phyloP scores from a whole-genome alignment of 306 rosid genomes.

The Acacia acuminata region DNA sequence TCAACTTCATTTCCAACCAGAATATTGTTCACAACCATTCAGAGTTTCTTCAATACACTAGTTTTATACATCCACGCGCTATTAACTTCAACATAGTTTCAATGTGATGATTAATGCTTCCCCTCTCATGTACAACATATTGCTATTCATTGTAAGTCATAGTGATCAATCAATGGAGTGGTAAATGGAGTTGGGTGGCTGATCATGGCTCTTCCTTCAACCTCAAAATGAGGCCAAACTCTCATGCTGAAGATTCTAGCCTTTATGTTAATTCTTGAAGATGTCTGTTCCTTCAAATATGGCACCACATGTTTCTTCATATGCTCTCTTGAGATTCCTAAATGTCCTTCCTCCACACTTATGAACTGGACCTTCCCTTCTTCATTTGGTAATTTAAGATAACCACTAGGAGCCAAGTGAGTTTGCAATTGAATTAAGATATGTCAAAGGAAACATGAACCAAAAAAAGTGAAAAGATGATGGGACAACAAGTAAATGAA shows the following conservation, averaged over 20 bases:
- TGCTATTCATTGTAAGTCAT: not conserved
- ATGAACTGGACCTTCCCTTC: slow-evolving; percentile 76
- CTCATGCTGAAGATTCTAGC: not conserved
- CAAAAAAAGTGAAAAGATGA: slow-evolving; percentile 8
- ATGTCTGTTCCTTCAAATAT: slow-evolving; percentile 45
- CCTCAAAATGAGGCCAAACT: slow-evolving; percentile 2
- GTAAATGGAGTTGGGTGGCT: not conserved
- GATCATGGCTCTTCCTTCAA: slow-evolving; percentile 18
- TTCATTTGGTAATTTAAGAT: slow-evolving; percentile 82
- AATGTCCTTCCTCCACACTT: slow-evolving; percentile 64
- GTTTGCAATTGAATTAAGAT: slow-evolving; percentile 52
- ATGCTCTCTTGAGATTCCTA: slow-evolving; percentile 62
- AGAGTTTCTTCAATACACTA: not conserved
- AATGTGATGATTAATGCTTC: not conserved
- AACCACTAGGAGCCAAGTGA: slow-evolving; percentile 91
- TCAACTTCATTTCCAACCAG: too few relatives aligned
- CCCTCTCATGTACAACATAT: not conserved
- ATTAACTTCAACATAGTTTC: not conserved
- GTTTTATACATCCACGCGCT: too few relatives aligned
- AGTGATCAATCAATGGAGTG: slow-evolving; percentile 1
- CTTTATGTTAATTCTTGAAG: not conserved
- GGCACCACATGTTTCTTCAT: slow-evolving; percentile 69
- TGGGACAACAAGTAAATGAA: slow-evolving; percentile 7
- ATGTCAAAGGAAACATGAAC: slow-evolving; percentile 19
- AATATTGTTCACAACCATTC: too few relatives aligned